Base-by-base conservation (phyloP, 352 stramenopile species). In the Phytophthora sp. region DNA sequence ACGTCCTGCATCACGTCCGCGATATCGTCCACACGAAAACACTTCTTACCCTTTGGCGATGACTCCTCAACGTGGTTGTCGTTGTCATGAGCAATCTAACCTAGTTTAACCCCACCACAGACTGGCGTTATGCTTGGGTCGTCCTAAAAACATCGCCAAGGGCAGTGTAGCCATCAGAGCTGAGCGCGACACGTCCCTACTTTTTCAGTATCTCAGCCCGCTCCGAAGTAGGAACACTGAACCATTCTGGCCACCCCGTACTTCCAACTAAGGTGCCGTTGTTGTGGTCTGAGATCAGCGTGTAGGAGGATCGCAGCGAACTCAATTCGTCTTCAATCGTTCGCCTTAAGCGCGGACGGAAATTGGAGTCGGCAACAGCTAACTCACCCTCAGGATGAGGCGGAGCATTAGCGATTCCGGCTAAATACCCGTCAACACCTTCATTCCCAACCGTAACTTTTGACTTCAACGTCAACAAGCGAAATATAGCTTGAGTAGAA, bases 281-380 rank as follows among this genome's bases (percentile, higher is more conserved):
- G 16, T 57, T 57, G 33, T 57, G 50, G 18, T 38, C 50, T 2
- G 20, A 46, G 26, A 46, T 57, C 7, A 46, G 21, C 2, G 49
- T 24, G 16, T 36, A 57, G 15, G 16, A 26, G 2, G 33, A 46
- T 33, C 35, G 31, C 0, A 57, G n/a, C 7, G 51, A 58, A 12
- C 4, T 7, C 51, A 58, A 39, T n/a, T 58, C 49, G 18, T 47
- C 21, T 49, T 58, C 51, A 13, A 58, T n/a, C 18, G 51, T 35
- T 49, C 51, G 16, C 18, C 5, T 3, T 7, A n/a, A 44, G 3
- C 36, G n/a, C 4, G 36, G 36, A 15, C 36, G n/a, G 20, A 44
- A 44, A 44, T 13, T 4, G 29, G 29, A 9, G 29, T 33, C 29
- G 9, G 29, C 29, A 33, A 33, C 29, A 9, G 29, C 29, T 9